A percentile compares a stretch with the other conserved stretches of the same genome.
phyloP scores from a whole-genome alignment of 78 protist genomes.

The Dictyostelium brefeldianum region DNA sequence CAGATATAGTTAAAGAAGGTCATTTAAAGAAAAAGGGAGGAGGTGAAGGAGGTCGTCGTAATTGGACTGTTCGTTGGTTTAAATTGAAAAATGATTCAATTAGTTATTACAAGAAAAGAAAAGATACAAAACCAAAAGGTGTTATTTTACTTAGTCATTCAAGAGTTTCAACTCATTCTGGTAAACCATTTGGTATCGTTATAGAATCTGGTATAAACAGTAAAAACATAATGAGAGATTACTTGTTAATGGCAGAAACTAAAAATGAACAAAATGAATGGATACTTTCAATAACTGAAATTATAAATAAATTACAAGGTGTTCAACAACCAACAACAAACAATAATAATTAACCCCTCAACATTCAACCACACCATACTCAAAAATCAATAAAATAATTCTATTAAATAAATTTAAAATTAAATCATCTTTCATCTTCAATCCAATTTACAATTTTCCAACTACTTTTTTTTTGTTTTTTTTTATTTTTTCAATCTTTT shows the following conservation, averaged over 20 bases:
- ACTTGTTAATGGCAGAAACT: constrained; percentile 55
- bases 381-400: too few species aligned
- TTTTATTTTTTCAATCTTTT: too few species aligned
- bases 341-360: too few species aligned
- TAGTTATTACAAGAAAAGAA: constrained; percentile 44
- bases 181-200: constrained; percentile 66
- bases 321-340: too few species aligned
- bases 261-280: constrained; percentile 72
- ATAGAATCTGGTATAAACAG: constrained; percentile 44
- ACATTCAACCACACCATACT: too few species aligned
- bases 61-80: constrained; percentile 70
- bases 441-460: too few species aligned
- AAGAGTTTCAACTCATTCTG: constrained; percentile 41
- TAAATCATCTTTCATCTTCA: too few species aligned
- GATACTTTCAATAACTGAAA: constrained; percentile 40
- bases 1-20: constrained; percentile 52
- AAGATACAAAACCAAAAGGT: constrained; percentile 50
- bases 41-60: constrained; percentile 75
- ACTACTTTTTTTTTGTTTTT: too few species aligned
- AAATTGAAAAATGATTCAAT: constrained; percentile 40
- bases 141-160: constrained; percentile 25
- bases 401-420: too few species aligned
- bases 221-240: constrained; percentile 51
- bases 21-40: constrained; percentile 63
- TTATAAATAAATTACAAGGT: constrained; percentile 12